phyloP scores from a whole-genome alignment of 1,139 yeast species.

The Candida buenavistaensis region DNA sequence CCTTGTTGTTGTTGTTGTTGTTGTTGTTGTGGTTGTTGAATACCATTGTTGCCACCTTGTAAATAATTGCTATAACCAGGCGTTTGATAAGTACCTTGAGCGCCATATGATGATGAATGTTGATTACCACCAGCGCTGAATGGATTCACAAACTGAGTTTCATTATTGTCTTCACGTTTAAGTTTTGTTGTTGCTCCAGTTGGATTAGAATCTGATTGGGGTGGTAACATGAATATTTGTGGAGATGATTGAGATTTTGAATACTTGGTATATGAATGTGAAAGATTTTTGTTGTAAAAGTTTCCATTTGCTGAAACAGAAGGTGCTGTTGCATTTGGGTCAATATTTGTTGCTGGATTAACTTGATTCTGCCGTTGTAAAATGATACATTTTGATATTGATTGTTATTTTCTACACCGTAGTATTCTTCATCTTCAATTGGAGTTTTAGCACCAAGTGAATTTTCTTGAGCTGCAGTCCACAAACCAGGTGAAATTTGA shows the following conservation, averaged over 20 bases:
- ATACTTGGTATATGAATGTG: neutral
- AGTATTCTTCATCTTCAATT: slow-evolving; percentile 53
- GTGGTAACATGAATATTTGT: slow-evolving; percentile 6
- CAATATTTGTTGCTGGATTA: neutral
- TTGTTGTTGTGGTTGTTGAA: neutral
- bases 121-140: neutral
- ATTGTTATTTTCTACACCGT: slow-evolving; percentile 48
- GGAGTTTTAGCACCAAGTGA: slow-evolving; percentile 58
- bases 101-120: slow-evolving; percentile 2
- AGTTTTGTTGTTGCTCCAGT: slow-evolving; percentile 6
- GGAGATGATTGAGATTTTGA: slow-evolving; percentile 1
- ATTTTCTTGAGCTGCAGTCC: slow-evolving; percentile 61
- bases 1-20: slow-evolving; percentile 6
- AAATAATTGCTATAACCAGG: neutral
- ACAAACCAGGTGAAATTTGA: slow-evolving; percentile 55
- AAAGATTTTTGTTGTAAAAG: neutral
- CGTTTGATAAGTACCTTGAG: slow-evolving; percentile 1
- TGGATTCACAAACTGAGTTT: slow-evolving; percentile 3
- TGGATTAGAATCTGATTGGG: neutral
- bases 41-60: neutral
- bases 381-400: slow-evolving; percentile 40
- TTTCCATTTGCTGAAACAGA: neutral
- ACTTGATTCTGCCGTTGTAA: slow-evolving; percentile 2
- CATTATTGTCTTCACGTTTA: slow-evolving; percentile 3
- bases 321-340: neutral